phyloP scores from a whole-genome alignment of 768 basidiomycete genomes.

The Agaricus blazei region DNA sequence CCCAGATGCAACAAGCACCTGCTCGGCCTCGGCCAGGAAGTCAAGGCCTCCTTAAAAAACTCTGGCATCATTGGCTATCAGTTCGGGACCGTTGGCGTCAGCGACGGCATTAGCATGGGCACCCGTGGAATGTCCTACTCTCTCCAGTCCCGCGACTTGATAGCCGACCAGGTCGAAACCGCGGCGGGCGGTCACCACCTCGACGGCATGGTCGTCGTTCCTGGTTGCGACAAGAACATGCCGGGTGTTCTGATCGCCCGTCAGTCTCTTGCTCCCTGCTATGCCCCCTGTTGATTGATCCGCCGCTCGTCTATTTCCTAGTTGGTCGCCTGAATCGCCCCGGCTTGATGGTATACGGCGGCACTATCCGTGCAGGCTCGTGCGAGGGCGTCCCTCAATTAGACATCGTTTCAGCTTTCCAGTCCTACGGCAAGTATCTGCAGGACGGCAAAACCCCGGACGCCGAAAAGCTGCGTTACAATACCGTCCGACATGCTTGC shows the following conservation, averaged over 20 bases:
- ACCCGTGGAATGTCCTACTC: constrained; percentile 92
- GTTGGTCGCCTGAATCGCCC: constrained; percentile 95
- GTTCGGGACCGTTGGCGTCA: constrained; percentile 96
- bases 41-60: constrained; percentile 74
- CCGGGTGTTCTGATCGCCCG: constrained; percentile 98
- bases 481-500: constrained; percentile 89
- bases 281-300: neutral
- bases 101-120: constrained; percentile 99
- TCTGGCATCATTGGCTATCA: constrained; percentile 88
- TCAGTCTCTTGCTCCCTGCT: constrained; percentile 30
- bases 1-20: constrained; percentile 92
- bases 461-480: constrained; percentile 81
- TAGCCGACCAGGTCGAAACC: constrained; percentile 95
- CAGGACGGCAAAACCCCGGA: constrained; percentile 80
- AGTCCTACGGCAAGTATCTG: constrained; percentile 93
- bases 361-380: constrained; percentile 88
- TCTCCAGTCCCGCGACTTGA: constrained; percentile 95
- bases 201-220: constrained; percentile 95
- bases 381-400: constrained; percentile 85
- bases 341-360: constrained; percentile 97
- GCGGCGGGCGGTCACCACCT: constrained; percentile 97
- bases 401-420: constrained; percentile 97
- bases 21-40: constrained; percentile 79
- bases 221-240: constrained; percentile 99
- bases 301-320: constrained; percentile 24